These are phyloP conservation scores for Inosperma sp. DNA, from an alignment of 768 basidiomycete species.

Conservation along the genomic window DNA sequence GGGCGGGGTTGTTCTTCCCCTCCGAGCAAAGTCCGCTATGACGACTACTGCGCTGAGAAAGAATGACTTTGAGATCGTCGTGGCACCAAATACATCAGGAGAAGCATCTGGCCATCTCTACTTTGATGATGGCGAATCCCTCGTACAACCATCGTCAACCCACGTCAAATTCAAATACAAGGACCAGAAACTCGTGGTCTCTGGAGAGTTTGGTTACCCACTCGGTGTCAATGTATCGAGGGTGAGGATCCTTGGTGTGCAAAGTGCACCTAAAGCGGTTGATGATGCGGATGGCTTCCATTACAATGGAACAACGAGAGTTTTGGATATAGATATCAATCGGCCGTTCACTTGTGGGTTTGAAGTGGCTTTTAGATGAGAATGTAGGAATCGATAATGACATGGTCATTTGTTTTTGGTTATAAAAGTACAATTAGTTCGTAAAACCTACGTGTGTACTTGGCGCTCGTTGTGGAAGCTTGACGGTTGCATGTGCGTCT, in stretches of 20 bases:
- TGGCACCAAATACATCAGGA: slow-evolving; percentile 54
- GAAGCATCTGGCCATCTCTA: slow-evolving; percentile 52
- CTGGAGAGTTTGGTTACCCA: slow-evolving; percentile 35
- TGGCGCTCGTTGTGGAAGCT: too few species aligned
- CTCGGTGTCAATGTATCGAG: slow-evolving; percentile 35
- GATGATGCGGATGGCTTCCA: slow-evolving; percentile 18
- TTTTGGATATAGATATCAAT: slow-evolving; percentile 42
- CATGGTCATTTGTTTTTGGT: too few species aligned
- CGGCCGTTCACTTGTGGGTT: slow-evolving; percentile 29
- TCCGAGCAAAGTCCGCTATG: slow-evolving; percentile 53
- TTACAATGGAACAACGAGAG: slow-evolving; percentile 39
- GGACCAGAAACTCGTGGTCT: slow-evolving; percentile 29
- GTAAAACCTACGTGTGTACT: too few species aligned
- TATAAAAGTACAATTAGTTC: too few species aligned
- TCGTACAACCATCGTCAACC: slow-evolving; percentile 31
- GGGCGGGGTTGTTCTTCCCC: slow-evolving; percentile 54
- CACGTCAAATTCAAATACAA: slow-evolving; percentile 31
- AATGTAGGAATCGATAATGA: too few species aligned
- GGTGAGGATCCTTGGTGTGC: slow-evolving; percentile 38
- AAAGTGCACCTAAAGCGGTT: slow-evolving; percentile 27
- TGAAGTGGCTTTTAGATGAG: slow-evolving; percentile 10
- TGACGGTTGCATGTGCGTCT: too few species aligned
- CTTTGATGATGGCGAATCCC: slow-evolving; percentile 60
- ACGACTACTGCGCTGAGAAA: slow-evolving; percentile 53
- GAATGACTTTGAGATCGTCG: slow-evolving; percentile 57